These are phyloP conservation scores for Hippophae tibetana DNA, from an alignment of 306 rosid genomes.

Conservation along the genomic window DNA sequence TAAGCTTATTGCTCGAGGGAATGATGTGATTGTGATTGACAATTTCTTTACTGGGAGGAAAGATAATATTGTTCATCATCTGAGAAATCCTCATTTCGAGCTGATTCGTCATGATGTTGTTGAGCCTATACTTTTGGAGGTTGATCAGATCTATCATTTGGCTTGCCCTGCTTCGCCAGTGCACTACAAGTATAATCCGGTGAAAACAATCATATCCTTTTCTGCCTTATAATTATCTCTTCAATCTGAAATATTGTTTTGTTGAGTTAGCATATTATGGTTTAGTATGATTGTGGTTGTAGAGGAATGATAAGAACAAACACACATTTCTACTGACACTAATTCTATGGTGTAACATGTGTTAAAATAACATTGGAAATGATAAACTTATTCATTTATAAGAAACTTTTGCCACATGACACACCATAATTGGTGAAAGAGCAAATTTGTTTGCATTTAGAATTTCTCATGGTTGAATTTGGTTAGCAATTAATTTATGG, in stretches of 20 bases:
- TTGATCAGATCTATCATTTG: conserved; percentile 92
- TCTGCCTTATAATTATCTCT: background rate
- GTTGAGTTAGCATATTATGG: background rate
- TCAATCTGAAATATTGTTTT: background rate
- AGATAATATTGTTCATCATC: conserved; percentile 60
- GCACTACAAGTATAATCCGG: conserved; percentile 83
- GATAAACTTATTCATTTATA: too few relatives aligned
- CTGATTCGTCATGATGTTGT: conserved; percentile 87
- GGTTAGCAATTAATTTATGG: background rate
- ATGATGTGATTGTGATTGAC: conserved; percentile 77
- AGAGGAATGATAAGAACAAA: too few relatives aligned
- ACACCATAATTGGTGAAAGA: too few relatives aligned
- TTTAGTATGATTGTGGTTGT: background rate
- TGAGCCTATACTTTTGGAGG: conserved; percentile 81
- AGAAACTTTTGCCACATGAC: too few relatives aligned
- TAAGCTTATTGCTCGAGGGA: conserved; percentile 53
- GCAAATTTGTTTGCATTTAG: background rate
- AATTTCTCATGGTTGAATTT: background rate
- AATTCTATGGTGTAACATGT: too few relatives aligned
- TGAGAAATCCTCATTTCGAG: conserved; percentile 74
- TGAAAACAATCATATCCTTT: conserved; percentile 91
- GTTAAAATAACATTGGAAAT: too few relatives aligned
- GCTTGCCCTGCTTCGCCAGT: conserved; percentile 98
- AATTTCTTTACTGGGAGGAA: conserved; percentile 87
- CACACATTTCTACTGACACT: background rate